These are phyloP conservation scores for Cucumis sativus DNA, from an alignment of 306 rosid species.

Conservation along the genomic window DNA sequence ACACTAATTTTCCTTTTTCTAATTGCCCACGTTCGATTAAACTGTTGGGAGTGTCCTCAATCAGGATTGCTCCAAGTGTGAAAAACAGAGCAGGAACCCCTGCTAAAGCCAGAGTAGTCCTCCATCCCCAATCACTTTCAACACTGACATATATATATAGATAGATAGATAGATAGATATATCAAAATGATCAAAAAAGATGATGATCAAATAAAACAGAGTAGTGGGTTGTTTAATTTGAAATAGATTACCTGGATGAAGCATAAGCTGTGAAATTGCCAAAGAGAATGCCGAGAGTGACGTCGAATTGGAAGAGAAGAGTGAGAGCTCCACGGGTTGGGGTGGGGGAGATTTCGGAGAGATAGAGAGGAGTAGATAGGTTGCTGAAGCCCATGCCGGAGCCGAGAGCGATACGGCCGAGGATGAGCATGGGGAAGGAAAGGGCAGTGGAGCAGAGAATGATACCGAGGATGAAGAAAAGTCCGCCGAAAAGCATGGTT, in stretches of 20 bases:
- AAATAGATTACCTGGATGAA: constrained; percentile 17
- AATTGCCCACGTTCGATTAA: neutral
- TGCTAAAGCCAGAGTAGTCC: neutral
- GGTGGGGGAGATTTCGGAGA: constrained; percentile 80
- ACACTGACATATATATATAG: neutral
- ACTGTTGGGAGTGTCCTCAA: neutral
- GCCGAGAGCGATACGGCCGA: constrained; percentile 31
- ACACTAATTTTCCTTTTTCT: neutral
- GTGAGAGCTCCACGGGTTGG: constrained; percentile 75
- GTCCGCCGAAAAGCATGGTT: constrained; percentile 54
- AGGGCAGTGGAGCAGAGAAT: constrained; percentile 10
- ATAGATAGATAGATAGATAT: too few species aligned
- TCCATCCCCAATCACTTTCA: neutral
- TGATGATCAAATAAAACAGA: too few species aligned
- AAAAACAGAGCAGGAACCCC: neutral
- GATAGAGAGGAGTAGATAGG: constrained; percentile 66
- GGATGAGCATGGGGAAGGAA: constrained; percentile 12
- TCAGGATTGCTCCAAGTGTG: neutral
- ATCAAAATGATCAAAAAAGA: too few species aligned
- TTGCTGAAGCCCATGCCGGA: constrained; percentile 41
- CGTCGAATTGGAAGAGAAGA: constrained; percentile 57
- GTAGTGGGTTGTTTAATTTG: too few species aligned
- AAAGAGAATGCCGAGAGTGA: constrained; percentile 77
- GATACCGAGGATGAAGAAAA: constrained; percentile 41
- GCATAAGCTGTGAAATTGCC: constrained; percentile 48